Evolutionary conservation across 192 early-diverging fungal species (phyloP), one percentile per base, ranked within the genome.

Genomic region (Umbelopsis isabellina): DNA sequence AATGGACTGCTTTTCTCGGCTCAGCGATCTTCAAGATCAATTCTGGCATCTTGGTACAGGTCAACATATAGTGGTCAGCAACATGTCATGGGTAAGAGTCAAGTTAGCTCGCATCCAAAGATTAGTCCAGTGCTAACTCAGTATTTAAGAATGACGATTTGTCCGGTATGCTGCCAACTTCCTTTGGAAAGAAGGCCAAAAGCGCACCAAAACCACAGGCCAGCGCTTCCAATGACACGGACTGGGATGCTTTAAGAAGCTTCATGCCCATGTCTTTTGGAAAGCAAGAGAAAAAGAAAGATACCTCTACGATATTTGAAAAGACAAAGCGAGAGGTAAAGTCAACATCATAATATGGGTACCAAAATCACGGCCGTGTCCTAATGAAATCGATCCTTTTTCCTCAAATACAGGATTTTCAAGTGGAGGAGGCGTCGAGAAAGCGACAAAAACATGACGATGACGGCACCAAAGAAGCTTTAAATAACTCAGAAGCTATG

Each of bases 201-300:
- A 51, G 48, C 3, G 37, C 68, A 55, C 18, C 50, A 33, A 49
- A 20, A 55, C 33, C 69, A 52, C 68, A 75, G 45, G 30, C 80
- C n/a, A 78, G 72, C 10, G 65, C 61, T 47, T 53, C 50, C 8
- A 33, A 30, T 6, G 74, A 78, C 41, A 65, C 75, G 51, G 80
- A 74, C 49, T 75, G 74, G 71, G 81, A 81, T 48, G 65, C 80
- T 12, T 71, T 87, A 10, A 50, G 80, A 49, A 76, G 72, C 13
- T 79, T 84, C 46, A 69, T 87, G 70, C 86, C 86, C 20, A 82
- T 70, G 10, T 82, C 86, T 4, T 87, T 87, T 70, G 86, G 84
- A 13, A 81, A 81, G 47, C 75, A 84, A 61, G 71, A 79, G 30
- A 49, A 71, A 41, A 71, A 70, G 51, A 72, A 66, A 49, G 61